Evolutionary conservation across 2,329 filamentous ascomycete species (phyloP), one percentile per base, ranked within the genome.

Genomic region (Colletotrichum ledebouriae): DNA sequence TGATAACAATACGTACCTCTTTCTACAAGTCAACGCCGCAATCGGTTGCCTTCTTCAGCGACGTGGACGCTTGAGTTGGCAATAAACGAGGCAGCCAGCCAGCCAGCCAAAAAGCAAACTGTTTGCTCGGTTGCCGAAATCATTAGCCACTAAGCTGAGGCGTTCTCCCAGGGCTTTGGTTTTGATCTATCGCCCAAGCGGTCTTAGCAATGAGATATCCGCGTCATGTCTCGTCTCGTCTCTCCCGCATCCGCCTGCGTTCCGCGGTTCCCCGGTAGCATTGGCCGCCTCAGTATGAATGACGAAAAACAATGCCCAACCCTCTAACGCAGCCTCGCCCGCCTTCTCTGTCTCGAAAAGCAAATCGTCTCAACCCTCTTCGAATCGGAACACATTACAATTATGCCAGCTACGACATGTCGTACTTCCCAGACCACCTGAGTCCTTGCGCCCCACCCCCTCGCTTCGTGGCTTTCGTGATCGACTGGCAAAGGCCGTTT

Each of bases 151-250:
- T 47, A 47, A 46, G 17, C 33, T 22, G 11, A 46, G 22, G 33
- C 22, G 15, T 42, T 42, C 4, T 53, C 17, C 65, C 56, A 64
- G 52, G 25, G 41, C 15, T 41, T 39, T 65, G 61, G 55, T 39
- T 25, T 42, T n/a, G 62, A 64, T 20, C 61, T 41, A 47, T 65
- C 20, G 20, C 37, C 47, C 41, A 13, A 42, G 53, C 46, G 47
- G 33, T 56, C 55, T 56, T 29, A 55, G 47, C 22, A 55, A 50
- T 29, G 12, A 39, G 46, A 58, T 67, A 59, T 55, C 65, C 53
- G 61, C 65, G 47, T 59, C 65, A 68, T 68, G 65, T 68, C 61
- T 68, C 61, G 47, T 68, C 65, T 68, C 47, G 61, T 65, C 55
- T 68, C 53, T 53, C 65, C 60, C 62, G 55, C 55, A 46, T 58